Conservation (phyloP, 2,329 filamentous ascomycete genomes). For the Microthyrium microscopicum region DNA sequence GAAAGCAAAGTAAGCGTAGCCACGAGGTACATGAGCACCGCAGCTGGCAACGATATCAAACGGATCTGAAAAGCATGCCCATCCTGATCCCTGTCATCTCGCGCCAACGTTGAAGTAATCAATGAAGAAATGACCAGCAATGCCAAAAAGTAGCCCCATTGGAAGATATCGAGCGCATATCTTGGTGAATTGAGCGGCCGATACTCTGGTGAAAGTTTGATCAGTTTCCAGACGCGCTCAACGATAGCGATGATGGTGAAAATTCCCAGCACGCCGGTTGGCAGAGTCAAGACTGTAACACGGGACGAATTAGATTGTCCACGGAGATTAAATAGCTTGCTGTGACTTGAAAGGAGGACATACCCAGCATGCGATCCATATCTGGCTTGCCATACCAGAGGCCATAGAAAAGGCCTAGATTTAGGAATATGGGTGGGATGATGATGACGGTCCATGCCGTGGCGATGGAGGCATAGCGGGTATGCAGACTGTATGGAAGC, state of each 20-base stretch:
- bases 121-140: constrained; percentile 4
- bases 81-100: constrained; percentile 5
- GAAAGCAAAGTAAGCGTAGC: constrained; percentile 4
- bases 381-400: constrained; percentile 3
- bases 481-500: constrained; percentile 6
- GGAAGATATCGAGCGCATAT: constrained; percentile 6
- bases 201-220: constrained; percentile 1
- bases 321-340: background rate
- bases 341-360: background rate
- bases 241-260: constrained; percentile 6
- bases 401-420: constrained; percentile 7
- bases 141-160: constrained; percentile 7
- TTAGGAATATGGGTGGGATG: constrained; percentile 7
- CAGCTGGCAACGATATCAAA: constrained; percentile 4
- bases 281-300: background rate
- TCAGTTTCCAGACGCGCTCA: constrained; percentile 4
- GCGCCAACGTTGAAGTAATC: constrained; percentile 3
- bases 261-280: constrained; percentile 5
- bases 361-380: constrained; percentile 5
- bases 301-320: background rate
- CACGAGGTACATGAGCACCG: constrained; percentile 5
- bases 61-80: constrained; percentile 5
- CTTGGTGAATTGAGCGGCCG: constrained; percentile 3
- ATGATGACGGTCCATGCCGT: constrained; percentile 7
- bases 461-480: constrained; percentile 3